Percentiles rank a stretch among this genome's conserved stretches.
phyloP scores from a whole-genome alignment of 208 protist species.

The Trypanosoma melophagium region DNA sequence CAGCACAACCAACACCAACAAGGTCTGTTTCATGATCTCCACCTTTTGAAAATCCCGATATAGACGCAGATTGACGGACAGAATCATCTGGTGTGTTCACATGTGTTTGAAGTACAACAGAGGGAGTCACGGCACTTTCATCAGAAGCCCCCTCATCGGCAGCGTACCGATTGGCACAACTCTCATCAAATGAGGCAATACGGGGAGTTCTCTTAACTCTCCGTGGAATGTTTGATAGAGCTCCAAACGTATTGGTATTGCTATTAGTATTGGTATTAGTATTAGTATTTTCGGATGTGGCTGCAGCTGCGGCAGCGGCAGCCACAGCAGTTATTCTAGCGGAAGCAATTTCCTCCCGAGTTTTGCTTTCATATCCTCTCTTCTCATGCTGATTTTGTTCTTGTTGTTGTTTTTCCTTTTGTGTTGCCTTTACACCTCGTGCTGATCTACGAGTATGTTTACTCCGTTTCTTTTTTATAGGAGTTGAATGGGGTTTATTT shows the following conservation, averaged over 20 bases:
- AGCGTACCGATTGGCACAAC: slow-evolving; percentile 15
- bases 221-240: slow-evolving; percentile 9
- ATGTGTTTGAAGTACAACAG: not conserved
- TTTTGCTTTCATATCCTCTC: not conserved
- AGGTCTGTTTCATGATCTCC: too few species aligned
- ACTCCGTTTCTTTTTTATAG: not conserved
- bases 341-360: not conserved
- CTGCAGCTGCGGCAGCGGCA: too few species aligned
- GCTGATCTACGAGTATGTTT: not conserved
- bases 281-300: not conserved
- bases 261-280: not conserved
- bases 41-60: not conserved
- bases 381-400: not conserved
- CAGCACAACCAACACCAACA: not conserved
- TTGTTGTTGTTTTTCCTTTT: not conserved
- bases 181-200: slow-evolving; percentile 15
- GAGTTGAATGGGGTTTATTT: not conserved
- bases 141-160: not conserved
- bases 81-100: slow-evolving; percentile 10
- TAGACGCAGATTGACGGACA: slow-evolving; percentile 5
- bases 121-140: not conserved
- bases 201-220: not conserved
- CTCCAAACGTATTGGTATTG: not conserved
- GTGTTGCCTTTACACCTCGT: not conserved
- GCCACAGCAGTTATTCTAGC: not conserved